phyloP scores from a whole-genome alignment of 495 filamentous ascomycete species.

The Tuber borchii region DNA sequence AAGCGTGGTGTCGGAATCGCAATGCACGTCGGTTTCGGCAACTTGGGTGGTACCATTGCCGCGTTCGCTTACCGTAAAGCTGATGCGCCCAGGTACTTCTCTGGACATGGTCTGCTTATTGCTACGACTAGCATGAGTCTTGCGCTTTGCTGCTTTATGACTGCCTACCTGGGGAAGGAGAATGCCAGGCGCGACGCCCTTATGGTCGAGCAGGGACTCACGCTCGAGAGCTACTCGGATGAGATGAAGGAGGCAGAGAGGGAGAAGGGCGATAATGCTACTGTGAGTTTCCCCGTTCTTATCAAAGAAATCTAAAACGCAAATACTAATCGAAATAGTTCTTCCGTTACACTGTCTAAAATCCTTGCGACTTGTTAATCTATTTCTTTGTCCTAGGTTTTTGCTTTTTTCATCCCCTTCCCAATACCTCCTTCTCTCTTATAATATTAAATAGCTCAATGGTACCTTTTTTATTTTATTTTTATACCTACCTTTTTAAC shows the following conservation, averaged over 20 bases:
- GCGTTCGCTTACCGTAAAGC: constrained; percentile 60
- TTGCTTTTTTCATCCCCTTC: constrained; percentile 2
- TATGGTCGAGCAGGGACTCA: constrained; percentile 43
- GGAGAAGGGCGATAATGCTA: constrained; percentile 50
- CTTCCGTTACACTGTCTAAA: constrained; percentile 52
- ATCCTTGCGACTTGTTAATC: neutral
- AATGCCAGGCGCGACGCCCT: constrained; percentile 52
- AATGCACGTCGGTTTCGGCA: constrained; percentile 76
- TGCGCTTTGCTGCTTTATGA: constrained; percentile 51
- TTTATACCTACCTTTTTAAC: neutral
- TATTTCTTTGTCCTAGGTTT: neutral
- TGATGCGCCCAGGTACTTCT: constrained; percentile 55
- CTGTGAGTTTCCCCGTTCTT: constrained; percentile 21
- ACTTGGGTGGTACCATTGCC: constrained; percentile 64
- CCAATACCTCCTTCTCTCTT: constrained; percentile 6
- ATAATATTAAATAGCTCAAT: neutral
- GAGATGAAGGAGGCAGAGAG: constrained; percentile 47
- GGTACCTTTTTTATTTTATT: neutral
- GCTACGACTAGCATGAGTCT: constrained; percentile 48
- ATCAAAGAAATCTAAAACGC: neutral
- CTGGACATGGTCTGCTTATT: constrained; percentile 54
- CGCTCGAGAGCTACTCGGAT: constrained; percentile 48
- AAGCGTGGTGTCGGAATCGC: constrained; percentile 74
- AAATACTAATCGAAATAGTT: constrained; percentile 39
- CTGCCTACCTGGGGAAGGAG: constrained; percentile 55